Evolutionary conservation across 2,329 filamentous ascomycete species (phyloP), one percentile per base, ranked within the genome.

Genomic region (Thielaviopsis musarum): DNA sequence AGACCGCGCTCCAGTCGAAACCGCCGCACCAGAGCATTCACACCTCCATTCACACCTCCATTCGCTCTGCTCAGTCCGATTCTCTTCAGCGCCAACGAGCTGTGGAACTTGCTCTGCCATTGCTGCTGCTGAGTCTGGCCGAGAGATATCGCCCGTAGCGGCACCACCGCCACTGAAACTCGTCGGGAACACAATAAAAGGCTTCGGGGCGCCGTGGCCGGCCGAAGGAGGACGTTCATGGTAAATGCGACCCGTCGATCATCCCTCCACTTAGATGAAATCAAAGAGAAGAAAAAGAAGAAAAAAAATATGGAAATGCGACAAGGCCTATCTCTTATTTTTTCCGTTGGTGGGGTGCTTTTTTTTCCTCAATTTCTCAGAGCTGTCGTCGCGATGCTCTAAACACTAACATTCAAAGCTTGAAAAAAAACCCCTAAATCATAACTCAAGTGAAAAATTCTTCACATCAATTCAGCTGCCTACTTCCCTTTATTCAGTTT

Each of bases 171-270:
- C 38, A n/a, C 38, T 45, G 55, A 54, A 41, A 54, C 38, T 34
- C 52, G 38, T 26, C n/a, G 19, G 19, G 52, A n/a, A 21, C 56
- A 28, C n/a, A 30, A 38, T 9, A 49, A 48, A 55, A 58, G 45
- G 17, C 52, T 53, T 30, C 57, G 57, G 52, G 26, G 24, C n/a
- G 28, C 22, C 30, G 49, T 19, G 17, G 54, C 49, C 54, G 60
- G 49, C 45, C 57, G 57, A 38, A 61, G 57, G 54, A 61, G 53
- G 49, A 59, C 57, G 54, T 59, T 61, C 57, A 61, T 61, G 24
- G 38, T 45, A 45, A 7, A 45, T 45, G 38, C 38, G 17, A 45
- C 38, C 13, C 13, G 38, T 45, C 38, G 17, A 45, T 45, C 38
- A n/a, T 45, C 38, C 38, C 13, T 45, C 38, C 38, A 15, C 38